Evolutionary conservation across 2,329 filamentous ascomycete genomes (phyloP), one percentile per base, ranked within the genome.

Genomic region (Cordyceps pruinosa): DNA sequence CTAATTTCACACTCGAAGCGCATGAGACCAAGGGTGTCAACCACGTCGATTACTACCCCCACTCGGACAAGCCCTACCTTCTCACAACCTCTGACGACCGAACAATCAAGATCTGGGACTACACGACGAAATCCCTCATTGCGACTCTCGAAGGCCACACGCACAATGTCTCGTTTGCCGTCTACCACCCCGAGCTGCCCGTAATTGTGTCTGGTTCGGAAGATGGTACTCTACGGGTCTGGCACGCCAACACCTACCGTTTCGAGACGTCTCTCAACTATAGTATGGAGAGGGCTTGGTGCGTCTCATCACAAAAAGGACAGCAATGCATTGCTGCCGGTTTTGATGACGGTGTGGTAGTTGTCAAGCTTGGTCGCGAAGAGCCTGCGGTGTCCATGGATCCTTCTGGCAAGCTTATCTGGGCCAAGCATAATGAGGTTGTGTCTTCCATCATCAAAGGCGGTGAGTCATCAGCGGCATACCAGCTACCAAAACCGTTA

Each of bases 371-470:
- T 79, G 94, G 94, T 64, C 85, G 94, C 61, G 94, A 99, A 73
- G 93, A 97, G 74, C 94, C 94, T 2, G 94, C 94, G 30, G 93
- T 97, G 19, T 97, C 91, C 13, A 99, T 99, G 94, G 94, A 99
- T 68, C 79, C 84, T 30, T 95, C 90, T 41, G 94, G 94, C 70
- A 99, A 99, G 78, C 80, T 99, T 60, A 91, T 99, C 62, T 97
- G 90, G 89, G 92, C 94, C 30, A 86, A 88, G 65, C 93, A 97
- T 71, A 97, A 91, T 67, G 94, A 99, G 69, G 92, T 97, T 34
- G 84, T 97, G 19, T 96, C 92, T 1, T 87, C 93, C 10, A 91
- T 97, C 57, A 96, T 99, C 76, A 97, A 96, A 55, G 89, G 87
- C 60, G 83, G 81, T 82, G 72, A 64, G 78, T 69, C 62, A 26